These are phyloP conservation scores for Cyclotella choctawhatcheeana DNA, from an alignment of 108 stramenopile genomes.

Conservation along the genomic window DNA sequence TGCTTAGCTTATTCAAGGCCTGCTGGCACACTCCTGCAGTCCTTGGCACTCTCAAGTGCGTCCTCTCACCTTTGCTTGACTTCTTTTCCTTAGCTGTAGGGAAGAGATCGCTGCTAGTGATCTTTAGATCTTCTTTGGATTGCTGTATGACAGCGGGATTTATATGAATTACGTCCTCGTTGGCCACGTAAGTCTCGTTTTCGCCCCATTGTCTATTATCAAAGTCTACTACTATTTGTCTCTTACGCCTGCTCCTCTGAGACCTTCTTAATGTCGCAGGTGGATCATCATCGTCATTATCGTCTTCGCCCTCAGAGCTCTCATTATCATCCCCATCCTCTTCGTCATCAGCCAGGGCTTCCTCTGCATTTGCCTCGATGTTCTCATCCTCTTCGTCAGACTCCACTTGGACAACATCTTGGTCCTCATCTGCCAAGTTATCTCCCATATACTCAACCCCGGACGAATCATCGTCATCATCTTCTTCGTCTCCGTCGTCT, in stretches of 20 bases:
- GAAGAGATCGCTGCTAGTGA: background rate
- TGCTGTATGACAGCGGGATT: background rate
- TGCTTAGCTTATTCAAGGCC: background rate
- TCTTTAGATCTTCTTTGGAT: background rate
- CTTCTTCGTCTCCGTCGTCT: conserved; percentile 13
- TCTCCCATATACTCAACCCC: too few species aligned
- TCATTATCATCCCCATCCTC: conserved; percentile 9
- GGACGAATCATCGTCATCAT: background rate
- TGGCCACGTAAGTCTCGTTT: background rate
- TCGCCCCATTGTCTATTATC: too few species aligned
- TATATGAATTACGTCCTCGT: background rate
- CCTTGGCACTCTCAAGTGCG: background rate
- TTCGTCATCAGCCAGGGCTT: background rate
- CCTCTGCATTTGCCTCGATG: too few species aligned
- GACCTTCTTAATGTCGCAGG: background rate
- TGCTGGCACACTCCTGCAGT: background rate
- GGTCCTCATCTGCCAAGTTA: too few species aligned
- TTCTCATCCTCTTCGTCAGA: too few species aligned
- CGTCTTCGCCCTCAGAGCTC: too few species aligned
- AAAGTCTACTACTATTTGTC: background rate
- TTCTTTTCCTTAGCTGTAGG: background rate
- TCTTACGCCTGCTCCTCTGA: background rate
- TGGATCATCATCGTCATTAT: background rate
- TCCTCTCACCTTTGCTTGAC: background rate
- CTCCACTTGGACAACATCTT: too few species aligned